Conservation (phyloP, 257 asterid genomes). For the Scutellaria minor region DNA sequence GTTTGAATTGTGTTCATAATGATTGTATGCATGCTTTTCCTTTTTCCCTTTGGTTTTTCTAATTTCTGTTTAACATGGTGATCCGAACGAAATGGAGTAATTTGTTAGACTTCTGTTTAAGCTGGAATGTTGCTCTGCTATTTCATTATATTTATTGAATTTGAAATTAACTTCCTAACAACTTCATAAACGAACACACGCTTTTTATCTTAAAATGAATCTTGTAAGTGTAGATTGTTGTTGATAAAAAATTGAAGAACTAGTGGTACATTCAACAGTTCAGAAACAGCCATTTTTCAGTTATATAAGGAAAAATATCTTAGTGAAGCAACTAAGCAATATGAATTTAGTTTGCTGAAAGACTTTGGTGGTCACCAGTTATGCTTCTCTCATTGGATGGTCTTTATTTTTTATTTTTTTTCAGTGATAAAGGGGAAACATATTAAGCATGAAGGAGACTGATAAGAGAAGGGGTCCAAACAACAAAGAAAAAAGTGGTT, state of each 20-base stretch:
- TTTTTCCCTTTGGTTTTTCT: neutral
- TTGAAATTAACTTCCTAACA: slow-evolving; percentile 19
- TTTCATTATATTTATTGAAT: slow-evolving; percentile 3
- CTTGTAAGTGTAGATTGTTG: neutral
- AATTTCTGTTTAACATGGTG: neutral
- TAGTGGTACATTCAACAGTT: neutral
- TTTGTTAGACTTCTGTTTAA: slow-evolving; percentile 6
- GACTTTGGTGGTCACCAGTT: slow-evolving; percentile 12
- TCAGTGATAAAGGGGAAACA: slow-evolving; percentile 43
- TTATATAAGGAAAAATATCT: neutral
- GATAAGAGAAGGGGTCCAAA: slow-evolving; percentile 64
- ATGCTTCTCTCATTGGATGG: slow-evolving; percentile 32
- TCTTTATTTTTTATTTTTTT: slow-evolving; percentile 19
- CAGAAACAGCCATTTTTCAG: neutral
- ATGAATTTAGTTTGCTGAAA: slow-evolving; percentile 4
- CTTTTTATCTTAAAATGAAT: slow-evolving; percentile 16
- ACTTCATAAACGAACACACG: slow-evolving; percentile 1
- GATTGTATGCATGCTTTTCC: slow-evolving; percentile 10
- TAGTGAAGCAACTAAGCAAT: neutral
- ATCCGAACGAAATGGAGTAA: slow-evolving; percentile 26
- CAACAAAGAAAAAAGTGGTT: slow-evolving; percentile 51
- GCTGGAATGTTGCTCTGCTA: slow-evolving; percentile 16
- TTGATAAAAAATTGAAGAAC: neutral
- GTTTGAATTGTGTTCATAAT: slow-evolving; percentile 22
- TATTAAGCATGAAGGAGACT: slow-evolving; percentile 69